These are phyloP conservation scores for Polyporus tsugae DNA, from an alignment of 1,284 basidiomycete genomes.

Conservation along the genomic window DNA sequence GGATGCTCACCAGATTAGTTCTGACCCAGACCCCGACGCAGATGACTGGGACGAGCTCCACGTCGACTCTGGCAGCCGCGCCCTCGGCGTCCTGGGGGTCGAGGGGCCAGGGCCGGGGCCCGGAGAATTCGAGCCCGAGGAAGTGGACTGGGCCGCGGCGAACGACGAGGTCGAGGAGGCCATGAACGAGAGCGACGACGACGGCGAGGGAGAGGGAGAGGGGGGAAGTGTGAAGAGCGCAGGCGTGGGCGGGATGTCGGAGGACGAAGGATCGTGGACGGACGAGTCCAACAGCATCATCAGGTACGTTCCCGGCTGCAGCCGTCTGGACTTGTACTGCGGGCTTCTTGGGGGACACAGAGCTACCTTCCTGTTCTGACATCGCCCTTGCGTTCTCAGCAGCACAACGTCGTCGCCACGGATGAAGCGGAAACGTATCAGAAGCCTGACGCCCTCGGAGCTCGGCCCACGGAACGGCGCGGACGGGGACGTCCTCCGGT, in stretches of 20 bases:
- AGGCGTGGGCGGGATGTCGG: slow-evolving; percentile 42
- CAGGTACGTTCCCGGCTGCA: slow-evolving; percentile 47
- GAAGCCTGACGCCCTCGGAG: slow-evolving; percentile 76
- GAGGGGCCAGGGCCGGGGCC: slow-evolving; percentile 35
- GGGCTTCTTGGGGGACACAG: neutral
- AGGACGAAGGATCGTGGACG: slow-evolving; percentile 54
- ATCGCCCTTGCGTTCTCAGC: slow-evolving; percentile 31
- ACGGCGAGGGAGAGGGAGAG: slow-evolving; percentile 46
- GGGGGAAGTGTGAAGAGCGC: slow-evolving; percentile 45
- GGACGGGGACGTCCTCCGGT: slow-evolving; percentile 56
- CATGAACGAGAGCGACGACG: slow-evolving; percentile 82
- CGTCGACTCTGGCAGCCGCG: slow-evolving; percentile 31
- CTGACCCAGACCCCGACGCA: slow-evolving; percentile 69
- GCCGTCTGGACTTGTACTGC: neutral
- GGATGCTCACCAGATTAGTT: slow-evolving; percentile 65
- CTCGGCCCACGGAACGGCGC: slow-evolving; percentile 46
- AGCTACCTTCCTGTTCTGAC: neutral
- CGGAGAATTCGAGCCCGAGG: slow-evolving; percentile 54
- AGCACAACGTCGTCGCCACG: slow-evolving; percentile 57
- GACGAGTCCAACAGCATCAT: slow-evolving; percentile 55
- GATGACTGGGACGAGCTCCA: slow-evolving; percentile 70
- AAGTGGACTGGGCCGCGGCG: slow-evolving; percentile 80
- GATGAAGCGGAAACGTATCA: slow-evolving; percentile 68
- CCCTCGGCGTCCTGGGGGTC: slow-evolving; percentile 28
- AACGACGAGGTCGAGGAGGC: slow-evolving; percentile 90